Base-by-base conservation (phyloP, 768 basidiomycete species). In the Kwoniella botswanensis region DNA sequence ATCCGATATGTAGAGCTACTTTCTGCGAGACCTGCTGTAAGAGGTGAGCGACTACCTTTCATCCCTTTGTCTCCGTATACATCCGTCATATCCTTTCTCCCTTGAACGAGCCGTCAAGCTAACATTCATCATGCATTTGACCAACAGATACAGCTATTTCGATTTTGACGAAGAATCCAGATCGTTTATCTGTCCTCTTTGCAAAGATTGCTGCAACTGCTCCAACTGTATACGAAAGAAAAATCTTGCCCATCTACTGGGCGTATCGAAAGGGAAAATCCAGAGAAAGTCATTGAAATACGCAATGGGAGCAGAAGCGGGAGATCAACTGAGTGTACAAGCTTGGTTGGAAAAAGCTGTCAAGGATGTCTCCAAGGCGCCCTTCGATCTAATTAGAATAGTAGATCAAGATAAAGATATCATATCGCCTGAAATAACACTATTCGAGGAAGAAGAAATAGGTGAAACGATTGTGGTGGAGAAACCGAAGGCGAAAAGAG, bases 181-280 rank as follows among this genome's bases (percentile, higher is more conserved):
- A 13, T 73, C 77, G 1, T 82, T 82, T 71, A 76, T 82, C 65
- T 83, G 82, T 64, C 82, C 82, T 2, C 73, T 76, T 9, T 83
- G 82, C 67, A 77, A 71, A 67, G 77, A 79, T 22, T 74, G 74
- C 69, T 83, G 82, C 67, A 79, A 82, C 54, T 83, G 82, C 66
- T 68, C 75, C 15, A 68, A 67, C 26, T 83, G 82, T 58, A 71
- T 83, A 10, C 63, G 76, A 29, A 79, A 77, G 55, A 75, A 77
- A 15, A 72, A 78, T 26, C 73, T 82, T 11, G 67, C 68, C 2
- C 76, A 77, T 70, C 70, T 79, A 7, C 63, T 79, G 1, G 73
- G 58, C 42, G 68, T 21, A 2, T 54, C 57, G 17, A 67, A 21
- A 24, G 78, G 78, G 4, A 59, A 59, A n/a, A 53, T 70, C 18